Percentiles rank a stretch among this genome's conserved stretches.
These are phyloP conservation scores for Colletotrichum horii DNA, from an alignment of 2,329 filamentous ascomycete genomes.

Conservation along the genomic window DNA sequence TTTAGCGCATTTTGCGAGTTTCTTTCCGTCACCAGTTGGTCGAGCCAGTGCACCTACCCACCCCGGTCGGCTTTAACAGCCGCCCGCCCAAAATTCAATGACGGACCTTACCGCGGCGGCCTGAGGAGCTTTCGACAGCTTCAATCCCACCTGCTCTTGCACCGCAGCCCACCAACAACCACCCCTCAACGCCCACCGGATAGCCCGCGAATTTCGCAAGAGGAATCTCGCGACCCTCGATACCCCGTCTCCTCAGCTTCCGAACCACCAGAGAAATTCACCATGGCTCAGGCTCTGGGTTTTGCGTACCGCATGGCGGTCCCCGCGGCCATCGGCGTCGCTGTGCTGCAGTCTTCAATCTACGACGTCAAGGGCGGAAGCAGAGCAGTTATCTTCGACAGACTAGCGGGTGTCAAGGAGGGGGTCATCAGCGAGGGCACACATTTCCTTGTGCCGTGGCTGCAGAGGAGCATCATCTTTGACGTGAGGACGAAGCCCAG, in stretches of 20 bases:
- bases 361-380: slow-evolving; percentile 98
- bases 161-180: neutral
- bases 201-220: slow-evolving; percentile 4
- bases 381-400: slow-evolving; percentile 97
- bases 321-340: slow-evolving; percentile 72
- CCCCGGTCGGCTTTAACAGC: neutral
- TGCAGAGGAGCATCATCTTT: slow-evolving; percentile 93
- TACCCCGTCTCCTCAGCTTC: neutral
- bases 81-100: slow-evolving; percentile 19
- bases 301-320: slow-evolving; percentile 72
- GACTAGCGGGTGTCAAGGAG: slow-evolving; percentile 90
- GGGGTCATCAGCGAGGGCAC: slow-evolving; percentile 93
- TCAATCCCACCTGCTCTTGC: neutral
- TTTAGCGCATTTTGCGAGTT: slow-evolving; percentile 28
- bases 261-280: neutral
- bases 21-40: slow-evolving; percentile 16
- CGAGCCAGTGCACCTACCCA: slow-evolving; percentile 4
- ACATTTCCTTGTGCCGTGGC: slow-evolving; percentile 94
- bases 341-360: slow-evolving; percentile 77
- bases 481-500: slow-evolving; percentile 97
- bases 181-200: neutral
- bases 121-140: slow-evolving; percentile 22
- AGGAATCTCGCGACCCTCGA: neutral
- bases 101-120: slow-evolving; percentile 17
- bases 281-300: slow-evolving; percentile 59